These are phyloP conservation scores for Acorus calamus DNA, from an alignment of 106 monocot species.

Conservation along the genomic window DNA sequence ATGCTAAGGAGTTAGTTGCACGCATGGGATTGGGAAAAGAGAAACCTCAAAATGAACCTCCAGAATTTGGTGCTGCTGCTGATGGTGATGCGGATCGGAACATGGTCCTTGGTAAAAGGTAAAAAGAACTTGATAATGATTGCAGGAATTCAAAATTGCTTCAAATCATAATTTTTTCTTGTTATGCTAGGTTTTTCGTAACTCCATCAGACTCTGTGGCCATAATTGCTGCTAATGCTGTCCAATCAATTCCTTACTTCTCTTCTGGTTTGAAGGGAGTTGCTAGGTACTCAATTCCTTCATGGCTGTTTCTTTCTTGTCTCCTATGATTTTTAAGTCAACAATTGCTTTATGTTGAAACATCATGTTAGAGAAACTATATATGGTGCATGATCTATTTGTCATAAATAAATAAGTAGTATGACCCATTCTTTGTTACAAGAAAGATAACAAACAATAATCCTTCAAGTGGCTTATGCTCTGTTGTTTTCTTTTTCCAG, in stretches of 20 bases:
- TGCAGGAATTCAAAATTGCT: no score
- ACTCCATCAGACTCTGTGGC: conserved; percentile 99
- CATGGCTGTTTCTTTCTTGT: not conserved
- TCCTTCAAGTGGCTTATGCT: not conserved
- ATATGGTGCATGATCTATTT: not conserved
- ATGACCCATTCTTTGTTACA: not conserved
- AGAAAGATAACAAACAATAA: no score
- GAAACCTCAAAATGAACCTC: conserved; percentile 42
- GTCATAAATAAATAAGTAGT: not conserved
- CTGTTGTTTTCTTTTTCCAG: conserved; percentile 20
- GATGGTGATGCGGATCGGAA: conserved; percentile 99
- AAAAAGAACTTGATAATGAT: not conserved
- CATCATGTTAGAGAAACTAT: no score
- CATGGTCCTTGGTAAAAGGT: conserved; percentile 90
- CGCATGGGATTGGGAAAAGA: conserved; percentile 88
- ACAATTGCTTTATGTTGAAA: no score
- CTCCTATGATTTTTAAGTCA: no score
- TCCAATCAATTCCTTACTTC: conserved; percentile 91
- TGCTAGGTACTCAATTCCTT: conserved; percentile 58
- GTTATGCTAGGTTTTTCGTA: conserved; percentile 69
- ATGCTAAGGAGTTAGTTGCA: conserved; percentile 90
- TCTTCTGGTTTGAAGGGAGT: conserved; percentile 88
- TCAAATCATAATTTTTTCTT: conserved; percentile 1
- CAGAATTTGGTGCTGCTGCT: conserved; percentile 98
- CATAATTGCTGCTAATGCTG: conserved; percentile 98